A percentile compares a stretch with the other conserved stretches of the same genome.
Evolutionary conservation across 2,329 filamentous ascomycete species (phyloP).

Genomic region (Pestalotiopsis sp.): DNA sequence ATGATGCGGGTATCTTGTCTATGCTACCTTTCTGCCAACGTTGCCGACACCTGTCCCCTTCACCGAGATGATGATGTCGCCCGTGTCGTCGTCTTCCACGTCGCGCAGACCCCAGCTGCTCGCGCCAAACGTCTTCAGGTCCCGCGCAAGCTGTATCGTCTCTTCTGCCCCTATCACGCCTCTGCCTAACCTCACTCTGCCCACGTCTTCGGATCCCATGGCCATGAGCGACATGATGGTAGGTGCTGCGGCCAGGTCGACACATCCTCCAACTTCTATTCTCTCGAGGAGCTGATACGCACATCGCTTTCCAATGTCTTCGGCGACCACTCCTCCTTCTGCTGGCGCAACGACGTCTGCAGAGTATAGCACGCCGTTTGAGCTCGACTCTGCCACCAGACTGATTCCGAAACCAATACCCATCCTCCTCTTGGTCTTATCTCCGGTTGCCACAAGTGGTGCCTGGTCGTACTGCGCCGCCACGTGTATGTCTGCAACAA

Average conservation of each 20-base stretch:
- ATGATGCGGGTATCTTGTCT: constrained; percentile 31
- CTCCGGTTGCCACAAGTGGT: constrained; percentile 54
- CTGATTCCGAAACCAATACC: constrained; percentile 92
- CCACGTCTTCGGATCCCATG: constrained; percentile 97
- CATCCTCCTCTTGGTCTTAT: constrained; percentile 64
- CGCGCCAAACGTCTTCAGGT: constrained; percentile 85
- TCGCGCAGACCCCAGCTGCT: constrained; percentile 90
- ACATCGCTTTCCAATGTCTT: constrained; percentile 87
- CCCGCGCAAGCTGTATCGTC: constrained; percentile 78
- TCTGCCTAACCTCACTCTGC: constrained; percentile 78
- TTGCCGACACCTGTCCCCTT: constrained; percentile 95
- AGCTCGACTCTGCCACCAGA: constrained; percentile 89
- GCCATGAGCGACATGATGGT: constrained; percentile 90
- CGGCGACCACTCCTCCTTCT: constrained; percentile 79
- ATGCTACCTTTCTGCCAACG: constrained; percentile 85
- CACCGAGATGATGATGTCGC: constrained; percentile 83
- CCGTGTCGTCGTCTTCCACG: constrained; percentile 65
- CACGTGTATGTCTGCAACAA: constrained; percentile 89
- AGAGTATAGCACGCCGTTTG: constrained; percentile 79
- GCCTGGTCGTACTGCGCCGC: constrained; percentile 77
- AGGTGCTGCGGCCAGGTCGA: constrained; percentile 69
- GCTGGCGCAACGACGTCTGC: constrained; percentile 80
- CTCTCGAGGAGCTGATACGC: constrained; percentile 88
- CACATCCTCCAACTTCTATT: constrained; percentile 82
- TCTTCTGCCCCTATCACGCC: constrained; percentile 83